Evolutionary conservation across 2,329 filamentous ascomycete species (phyloP).

Genomic region (Fusarium sp.): DNA sequence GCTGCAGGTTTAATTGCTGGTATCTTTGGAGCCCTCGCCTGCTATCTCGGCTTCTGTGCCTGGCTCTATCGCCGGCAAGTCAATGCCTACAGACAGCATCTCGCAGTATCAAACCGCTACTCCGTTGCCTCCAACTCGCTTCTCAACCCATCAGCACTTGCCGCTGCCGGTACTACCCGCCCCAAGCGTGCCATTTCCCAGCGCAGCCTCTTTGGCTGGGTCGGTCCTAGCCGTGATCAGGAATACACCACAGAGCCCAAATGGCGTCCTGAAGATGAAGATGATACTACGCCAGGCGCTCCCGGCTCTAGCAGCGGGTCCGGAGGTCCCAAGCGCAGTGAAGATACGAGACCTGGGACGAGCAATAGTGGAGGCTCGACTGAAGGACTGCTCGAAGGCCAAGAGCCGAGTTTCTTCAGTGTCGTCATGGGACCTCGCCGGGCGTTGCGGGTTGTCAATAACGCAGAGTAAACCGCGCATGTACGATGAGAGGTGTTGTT

Average conservation of each 20-base stretch:
- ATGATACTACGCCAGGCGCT: constrained; percentile 40
- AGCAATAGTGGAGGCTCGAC: constrained; percentile 60
- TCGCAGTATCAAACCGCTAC: constrained; percentile 73
- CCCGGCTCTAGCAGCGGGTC: constrained; percentile 43
- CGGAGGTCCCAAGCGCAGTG: constrained; percentile 39
- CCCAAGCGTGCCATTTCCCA: constrained; percentile 33
- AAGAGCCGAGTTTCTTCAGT: constrained; percentile 78
- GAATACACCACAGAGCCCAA: constrained; percentile 48
- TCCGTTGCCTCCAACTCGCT: constrained; percentile 58
- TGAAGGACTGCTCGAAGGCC: constrained; percentile 63
- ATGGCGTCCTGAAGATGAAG: constrained; percentile 45
- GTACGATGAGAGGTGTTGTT: neutral
- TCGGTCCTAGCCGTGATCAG: constrained; percentile 45
- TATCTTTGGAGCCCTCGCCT: constrained; percentile 70
- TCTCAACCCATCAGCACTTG: constrained; percentile 40
- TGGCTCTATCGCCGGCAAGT: constrained; percentile 81
- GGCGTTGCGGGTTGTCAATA: constrained; percentile 77
- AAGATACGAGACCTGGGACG: constrained; percentile 46
- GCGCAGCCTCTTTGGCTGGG: constrained; percentile 50
- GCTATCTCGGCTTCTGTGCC: constrained; percentile 77
- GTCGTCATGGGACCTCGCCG: constrained; percentile 76
- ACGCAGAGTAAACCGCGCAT: constrained; percentile 48
- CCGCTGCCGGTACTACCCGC: neutral
- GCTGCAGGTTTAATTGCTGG: constrained; percentile 71
- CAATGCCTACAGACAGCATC: constrained; percentile 75